Evolutionary conservation across 495 filamentous ascomycete genomes (phyloP), one percentile per base, ranked within the genome.

Genomic region (Lepraria neglecta): DNA sequence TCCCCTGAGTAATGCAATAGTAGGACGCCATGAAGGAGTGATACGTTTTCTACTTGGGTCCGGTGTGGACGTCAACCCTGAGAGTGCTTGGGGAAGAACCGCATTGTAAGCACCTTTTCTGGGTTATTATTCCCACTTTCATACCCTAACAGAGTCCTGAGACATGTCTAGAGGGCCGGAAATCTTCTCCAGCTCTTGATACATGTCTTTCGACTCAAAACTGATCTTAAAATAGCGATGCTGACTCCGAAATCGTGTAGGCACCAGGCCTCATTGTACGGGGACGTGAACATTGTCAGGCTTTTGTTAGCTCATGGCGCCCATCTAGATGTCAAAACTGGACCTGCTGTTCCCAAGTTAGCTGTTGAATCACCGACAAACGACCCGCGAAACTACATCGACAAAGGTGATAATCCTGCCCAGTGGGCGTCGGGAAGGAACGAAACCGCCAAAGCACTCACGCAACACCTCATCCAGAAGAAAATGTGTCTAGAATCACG

Each of bases 401-500:
- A 35, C 28, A n/a, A 35, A 1, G 7, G 3, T 4, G 10, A 54
- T 19, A 33, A 7, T 12, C n/a, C 17, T 38, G 35, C 31, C 1
- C 30, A 12, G 9, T 21, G 12, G 30, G 35, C 17, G 4, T 35
- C 5, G 17, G 19, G 17, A 54, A 11, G 51, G 17, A 4, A 38
- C 10, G 21, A 35, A 33, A 54, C 35, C 3, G 9, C 51, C 19
- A 11, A 11, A 35, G 17, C 30, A 15, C 31, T 54, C 15, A 38
- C 30, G 1, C 11, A 24, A 11, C 5, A 54, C 31, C 12, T 38
- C 0, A 11, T 35, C 3, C 31, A 24, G 51, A 54, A 54, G 51
- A 30, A 35, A 12, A 54, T 54, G 51, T 19, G 17, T 33, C 51
- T 54, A 21, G 51, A 38, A 33, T 54, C 51, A 54, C 31, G n/a